These are phyloP conservation scores for Penicillium samsonianum DNA, from an alignment of 495 filamentous ascomycete genomes.

Conservation along the genomic window DNA sequence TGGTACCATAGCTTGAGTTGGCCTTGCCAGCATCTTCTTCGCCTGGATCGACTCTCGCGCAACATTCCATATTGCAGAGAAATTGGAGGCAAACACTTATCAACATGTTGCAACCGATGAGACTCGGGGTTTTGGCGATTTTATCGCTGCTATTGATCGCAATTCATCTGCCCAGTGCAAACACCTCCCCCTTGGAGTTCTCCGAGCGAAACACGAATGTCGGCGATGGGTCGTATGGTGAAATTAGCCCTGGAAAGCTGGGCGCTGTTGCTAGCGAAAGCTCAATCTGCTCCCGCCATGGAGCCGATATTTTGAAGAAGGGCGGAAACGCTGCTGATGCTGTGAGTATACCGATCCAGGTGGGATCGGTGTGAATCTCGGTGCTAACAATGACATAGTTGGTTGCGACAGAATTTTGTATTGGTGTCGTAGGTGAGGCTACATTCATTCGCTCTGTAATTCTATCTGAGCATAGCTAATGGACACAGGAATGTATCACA, in stretches of 20 bases:
- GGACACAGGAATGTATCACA: conserved; percentile 73
- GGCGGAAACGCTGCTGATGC: conserved; percentile 80
- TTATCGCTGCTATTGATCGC: conserved; percentile 28
- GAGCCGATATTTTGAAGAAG: conserved; percentile 64
- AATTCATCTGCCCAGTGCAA: conserved; percentile 25
- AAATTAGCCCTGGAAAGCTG: conserved; percentile 40
- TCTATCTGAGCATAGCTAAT: conserved; percentile 6
- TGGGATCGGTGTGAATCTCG: background rate
- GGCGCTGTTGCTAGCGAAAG: conserved; percentile 85
- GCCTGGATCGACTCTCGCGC: background rate
- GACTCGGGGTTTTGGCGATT: conserved; percentile 21
- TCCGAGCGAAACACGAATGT: conserved; percentile 2
- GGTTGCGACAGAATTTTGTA: conserved; percentile 70
- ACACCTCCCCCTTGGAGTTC: conserved; percentile 28
- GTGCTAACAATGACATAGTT: conserved; percentile 36
- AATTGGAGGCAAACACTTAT: conserved; percentile 2
- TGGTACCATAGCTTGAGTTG: conserved; percentile 8
- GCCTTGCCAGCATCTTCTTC: background rate
- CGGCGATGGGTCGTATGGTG: background rate
- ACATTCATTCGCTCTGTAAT: background rate
- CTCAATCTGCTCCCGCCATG: conserved; percentile 72
- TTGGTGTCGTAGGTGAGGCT: conserved; percentile 66
- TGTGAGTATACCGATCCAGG: conserved; percentile 31
- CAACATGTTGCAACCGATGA: conserved; percentile 22
- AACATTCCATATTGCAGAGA: background rate